Evolutionary conservation across 257 asterid species (phyloP), one percentile per base, ranked within the genome.

Genomic region (Solanum dulcamara): DNA sequence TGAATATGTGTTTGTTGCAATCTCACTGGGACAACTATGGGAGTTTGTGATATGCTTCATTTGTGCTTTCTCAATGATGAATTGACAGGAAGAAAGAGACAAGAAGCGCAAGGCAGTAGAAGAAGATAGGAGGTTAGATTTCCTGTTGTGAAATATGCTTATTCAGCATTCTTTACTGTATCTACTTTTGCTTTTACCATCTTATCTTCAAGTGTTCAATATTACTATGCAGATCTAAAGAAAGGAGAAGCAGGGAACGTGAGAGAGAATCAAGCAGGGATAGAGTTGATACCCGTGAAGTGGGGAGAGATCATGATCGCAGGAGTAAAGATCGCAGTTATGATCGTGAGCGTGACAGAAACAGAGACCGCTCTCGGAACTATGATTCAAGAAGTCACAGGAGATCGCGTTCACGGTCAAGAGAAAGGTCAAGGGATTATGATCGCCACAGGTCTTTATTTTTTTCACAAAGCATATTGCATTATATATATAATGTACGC

Each of bases 371-470:
- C 84, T 81, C 98, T 66, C 97, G 96, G 68, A 88, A 90, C 91
- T 89, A 92, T 86, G 97, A 96, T 88, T 91, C 97, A 12, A 93
- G 98, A 88, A 89, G 93, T 91, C 96, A 87, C 87, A 91, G 95
- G 55, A 88, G 97, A 86, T 96, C 99, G 35, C 97, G 99, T 40
- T 96, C 99, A 37, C 91, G 97, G 20, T 96, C 98, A 20, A 91
- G 44, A 83, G 99, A 93, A 70, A 98, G 94, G 62, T 90, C 98
- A 53, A 92, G 98, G 84, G 99, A 95, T 89, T 91, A 95, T 85
- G 98, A 95, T 87, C 98, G 96, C 88, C 88, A 90, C 94, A 96
- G 98, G 99, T 96, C 81, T 70, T 60, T 42, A 35, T 22, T 51
- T 38, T 79, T 20, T 40, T 14, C 81, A 64, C 67, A 60, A 17